A percentile compares a stretch with the other conserved stretches of the same genome.
Conservation (phyloP, 2,329 filamentous ascomycete species). For the Capronia americana region DNA sequence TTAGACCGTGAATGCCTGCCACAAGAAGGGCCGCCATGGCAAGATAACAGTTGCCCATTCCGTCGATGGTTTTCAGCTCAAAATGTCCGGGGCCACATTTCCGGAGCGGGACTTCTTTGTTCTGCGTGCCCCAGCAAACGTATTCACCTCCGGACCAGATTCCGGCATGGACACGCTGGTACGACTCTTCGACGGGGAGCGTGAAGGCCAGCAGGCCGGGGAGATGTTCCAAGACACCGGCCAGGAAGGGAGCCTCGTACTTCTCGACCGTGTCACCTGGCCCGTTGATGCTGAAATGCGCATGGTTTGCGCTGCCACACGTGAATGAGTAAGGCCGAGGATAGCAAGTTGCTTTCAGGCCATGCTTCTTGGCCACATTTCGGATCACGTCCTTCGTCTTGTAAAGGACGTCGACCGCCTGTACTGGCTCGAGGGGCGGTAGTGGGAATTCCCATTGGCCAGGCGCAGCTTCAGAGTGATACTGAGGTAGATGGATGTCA, state of each 20-base stretch:
- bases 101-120: constrained; percentile 75
- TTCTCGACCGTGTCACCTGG: constrained; percentile 39
- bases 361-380: constrained; percentile 66
- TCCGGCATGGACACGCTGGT: constrained; percentile 71
- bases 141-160: constrained; percentile 79
- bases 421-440: constrained; percentile 65
- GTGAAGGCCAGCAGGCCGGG: constrained; percentile 72
- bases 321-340: constrained; percentile 68
- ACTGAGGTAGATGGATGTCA: constrained; percentile 72
- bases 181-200: constrained; percentile 70
- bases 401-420: constrained; percentile 74
- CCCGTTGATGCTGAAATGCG: constrained; percentile 71
- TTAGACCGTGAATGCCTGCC: constrained; percentile 65
- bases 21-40: constrained; percentile 67
- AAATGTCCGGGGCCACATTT: constrained; percentile 72
- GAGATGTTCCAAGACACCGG: constrained; percentile 71
- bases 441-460: constrained; percentile 82
- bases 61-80: constrained; percentile 81
- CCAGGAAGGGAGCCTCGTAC: constrained; percentile 70
- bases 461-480: constrained; percentile 74
- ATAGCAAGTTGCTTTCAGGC: constrained; percentile 73
- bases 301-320: constrained; percentile 71
- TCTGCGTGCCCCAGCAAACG: constrained; percentile 82
- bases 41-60: constrained; percentile 78
- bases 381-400: constrained; percentile 73